These are phyloP conservation scores for Leucogyrophana mollusca DNA, from an alignment of 768 basidiomycete species.

Conservation along the genomic window DNA sequence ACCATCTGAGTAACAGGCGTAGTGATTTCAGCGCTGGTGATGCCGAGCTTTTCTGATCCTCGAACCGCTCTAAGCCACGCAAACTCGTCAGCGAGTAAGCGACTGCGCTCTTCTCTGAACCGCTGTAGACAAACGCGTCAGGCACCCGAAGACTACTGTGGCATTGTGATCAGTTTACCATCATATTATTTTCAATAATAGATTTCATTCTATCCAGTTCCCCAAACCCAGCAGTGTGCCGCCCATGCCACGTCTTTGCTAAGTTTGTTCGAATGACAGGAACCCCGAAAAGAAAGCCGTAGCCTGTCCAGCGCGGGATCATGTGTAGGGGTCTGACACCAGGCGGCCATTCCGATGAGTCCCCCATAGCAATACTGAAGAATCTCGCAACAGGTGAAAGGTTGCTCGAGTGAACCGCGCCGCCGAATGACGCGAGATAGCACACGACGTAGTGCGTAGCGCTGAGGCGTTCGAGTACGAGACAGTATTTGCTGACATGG, in stretches of 20 bases:
- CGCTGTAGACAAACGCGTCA: too few species aligned
- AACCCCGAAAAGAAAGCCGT: conserved; percentile 33
- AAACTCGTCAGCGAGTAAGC: too few species aligned
- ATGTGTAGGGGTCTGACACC: conserved; percentile 27
- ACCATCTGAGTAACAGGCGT: too few species aligned
- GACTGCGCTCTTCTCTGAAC: too few species aligned
- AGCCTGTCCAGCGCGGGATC: conserved; percentile 25
- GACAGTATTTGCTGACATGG: conserved; percentile 19
- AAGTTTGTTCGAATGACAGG: conserved; percentile 21
- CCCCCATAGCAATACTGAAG: conserved; percentile 37
- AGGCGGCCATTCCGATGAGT: conserved; percentile 24
- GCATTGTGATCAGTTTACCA: too few species aligned
- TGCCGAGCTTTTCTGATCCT: too few species aligned
- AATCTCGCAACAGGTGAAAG: conserved; percentile 24
- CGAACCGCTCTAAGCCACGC: too few species aligned
- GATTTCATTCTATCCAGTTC: conserved; percentile 7
- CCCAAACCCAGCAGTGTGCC: conserved; percentile 1
- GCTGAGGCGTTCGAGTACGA: conserved; percentile 32
- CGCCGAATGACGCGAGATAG: conserved; percentile 34
- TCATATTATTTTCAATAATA: neutral
- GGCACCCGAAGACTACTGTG: too few species aligned
- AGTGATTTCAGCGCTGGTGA: too few species aligned
- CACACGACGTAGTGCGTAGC: conserved; percentile 33
- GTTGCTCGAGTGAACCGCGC: conserved; percentile 19
- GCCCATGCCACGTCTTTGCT: conserved; percentile 3